Percentiles rank a stretch among this genome's conserved stretches.
These are phyloP conservation scores for Maudiozyma saulgeensis DNA, from an alignment of 805 yeast genomes.

Conservation along the genomic window DNA sequence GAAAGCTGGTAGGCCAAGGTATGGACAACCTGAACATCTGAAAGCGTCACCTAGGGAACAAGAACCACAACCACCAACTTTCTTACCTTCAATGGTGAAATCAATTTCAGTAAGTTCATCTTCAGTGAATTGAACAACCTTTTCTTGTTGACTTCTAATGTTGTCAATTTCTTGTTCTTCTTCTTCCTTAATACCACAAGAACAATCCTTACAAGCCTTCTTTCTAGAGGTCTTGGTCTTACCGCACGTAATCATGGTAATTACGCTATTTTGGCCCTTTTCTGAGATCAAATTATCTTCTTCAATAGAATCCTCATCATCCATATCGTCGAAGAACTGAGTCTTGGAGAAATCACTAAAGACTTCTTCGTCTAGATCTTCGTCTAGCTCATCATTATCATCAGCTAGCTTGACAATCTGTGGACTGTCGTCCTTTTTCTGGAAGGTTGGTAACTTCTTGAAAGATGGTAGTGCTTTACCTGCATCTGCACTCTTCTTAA, in stretches of 20 bases:
- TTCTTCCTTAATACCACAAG: conserved; percentile 88
- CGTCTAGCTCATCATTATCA: conserved; percentile 30
- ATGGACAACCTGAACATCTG: conserved; percentile 97
- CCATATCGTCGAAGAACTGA: conserved; percentile 40
- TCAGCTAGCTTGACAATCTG: neutral
- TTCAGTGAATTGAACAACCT: conserved; percentile 35
- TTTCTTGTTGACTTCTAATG: conserved; percentile 24
- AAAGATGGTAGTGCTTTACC: conserved; percentile 15
- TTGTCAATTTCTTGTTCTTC: conserved; percentile 52
- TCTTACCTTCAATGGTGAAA: conserved; percentile 89
- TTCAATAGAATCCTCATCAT: conserved; percentile 43
- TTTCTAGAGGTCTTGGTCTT: conserved; percentile 33
- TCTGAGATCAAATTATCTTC: conserved; percentile 47
- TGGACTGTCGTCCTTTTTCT: conserved; percentile 5
- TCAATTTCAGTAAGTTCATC: conserved; percentile 84
- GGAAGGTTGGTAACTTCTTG: conserved; percentile 27
- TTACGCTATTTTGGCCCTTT: neutral
- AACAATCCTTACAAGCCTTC: conserved; percentile 96
- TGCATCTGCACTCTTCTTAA: conserved; percentile 11
- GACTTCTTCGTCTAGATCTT: conserved; percentile 31
- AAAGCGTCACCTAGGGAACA: conserved; percentile 97
- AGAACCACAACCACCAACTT: conserved; percentile 92
- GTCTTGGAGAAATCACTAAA: conserved; percentile 38
- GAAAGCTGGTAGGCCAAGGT: conserved; percentile 93
- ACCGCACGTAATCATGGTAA: conserved; percentile 26